Conservation (phyloP, 1,284 basidiomycete species). For the Psilocybe mexicana region DNA sequence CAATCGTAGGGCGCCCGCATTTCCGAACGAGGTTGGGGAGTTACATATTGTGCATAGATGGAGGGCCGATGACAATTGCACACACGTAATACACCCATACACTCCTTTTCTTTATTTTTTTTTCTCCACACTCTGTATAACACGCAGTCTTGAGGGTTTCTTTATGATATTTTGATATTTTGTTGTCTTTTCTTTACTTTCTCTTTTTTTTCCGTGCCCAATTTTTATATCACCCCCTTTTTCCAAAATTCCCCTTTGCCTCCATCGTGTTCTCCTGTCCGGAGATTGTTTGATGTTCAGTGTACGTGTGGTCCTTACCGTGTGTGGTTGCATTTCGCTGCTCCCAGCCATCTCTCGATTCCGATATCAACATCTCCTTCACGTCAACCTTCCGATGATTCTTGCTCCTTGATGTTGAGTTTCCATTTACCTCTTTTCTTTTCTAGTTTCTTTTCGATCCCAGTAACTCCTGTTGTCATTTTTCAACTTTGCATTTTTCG, state of each 20-base stretch:
- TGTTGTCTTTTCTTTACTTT: conserved; percentile 7
- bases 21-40: conserved; percentile 5
- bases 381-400: neutral
- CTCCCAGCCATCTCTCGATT: neutral
- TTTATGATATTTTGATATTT: conserved; percentile 23
- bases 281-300: neutral
- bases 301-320: neutral
- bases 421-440: neutral
- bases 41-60: neutral
- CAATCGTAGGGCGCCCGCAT: conserved; percentile 11
- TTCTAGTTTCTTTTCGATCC: neutral
- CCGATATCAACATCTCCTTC: neutral
- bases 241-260: neutral
- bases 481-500: too few relatives aligned
- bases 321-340: neutral
- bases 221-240: neutral
- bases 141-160: conserved; percentile 24
- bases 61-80: conserved; percentile 1
- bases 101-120: neutral
- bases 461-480: too few relatives aligned
- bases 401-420: neutral
- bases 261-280: neutral
- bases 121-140: conserved; percentile 19
- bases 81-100: conserved; percentile 8
- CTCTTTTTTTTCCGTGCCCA: conserved; percentile 6